Percentiles rank a stretch among this genome's conserved stretches.
Conservation (phyloP, 2,329 filamentous ascomycete species). For the Clonostachys rosea region DNA sequence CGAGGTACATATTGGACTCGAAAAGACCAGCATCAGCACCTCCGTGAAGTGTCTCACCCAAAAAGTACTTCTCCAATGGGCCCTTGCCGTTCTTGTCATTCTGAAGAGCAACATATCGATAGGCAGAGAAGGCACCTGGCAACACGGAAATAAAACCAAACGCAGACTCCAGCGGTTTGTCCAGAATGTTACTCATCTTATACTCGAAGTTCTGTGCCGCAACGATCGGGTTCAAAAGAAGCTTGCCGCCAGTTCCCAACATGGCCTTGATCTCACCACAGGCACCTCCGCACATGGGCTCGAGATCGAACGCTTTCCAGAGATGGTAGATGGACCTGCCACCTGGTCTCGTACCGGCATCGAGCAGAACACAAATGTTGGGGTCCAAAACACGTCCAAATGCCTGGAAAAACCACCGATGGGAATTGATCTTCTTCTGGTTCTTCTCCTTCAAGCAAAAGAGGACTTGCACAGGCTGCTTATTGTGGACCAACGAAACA, state of each 20-base stretch:
- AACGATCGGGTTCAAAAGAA: conserved; percentile 87
- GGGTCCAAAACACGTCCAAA: conserved; percentile 90
- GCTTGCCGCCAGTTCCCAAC: conserved; percentile 78
- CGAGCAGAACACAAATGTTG: conserved; percentile 93
- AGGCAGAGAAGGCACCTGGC: conserved; percentile 97
- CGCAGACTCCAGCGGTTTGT: conserved; percentile 94
- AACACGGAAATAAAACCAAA: conserved; percentile 98
- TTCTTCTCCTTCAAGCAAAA: conserved; percentile 99
- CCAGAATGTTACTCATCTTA: conserved; percentile 99
- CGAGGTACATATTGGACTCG: conserved; percentile 98
- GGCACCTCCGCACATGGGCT: conserved; percentile 95
- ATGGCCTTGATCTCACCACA: conserved; percentile 99
- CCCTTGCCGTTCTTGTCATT: conserved; percentile 95
- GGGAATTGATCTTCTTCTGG: conserved; percentile 99
- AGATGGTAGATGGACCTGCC: conserved; percentile 94
- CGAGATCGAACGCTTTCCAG: conserved; percentile 97
- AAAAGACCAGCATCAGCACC: conserved; percentile 92
- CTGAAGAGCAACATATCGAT: conserved; percentile 88
- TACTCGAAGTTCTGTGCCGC: conserved; percentile 99
- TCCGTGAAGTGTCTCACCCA: conserved; percentile 92
- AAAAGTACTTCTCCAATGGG: conserved; percentile 93
- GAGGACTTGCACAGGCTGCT: conserved; percentile 90
- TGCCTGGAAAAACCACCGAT: conserved; percentile 98
- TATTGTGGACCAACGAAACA: conserved; percentile 77
- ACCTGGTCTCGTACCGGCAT: conserved; percentile 92